phyloP scores from a whole-genome alignment of 2,329 filamentous ascomycete species.

The Xylaria sp. region DNA sequence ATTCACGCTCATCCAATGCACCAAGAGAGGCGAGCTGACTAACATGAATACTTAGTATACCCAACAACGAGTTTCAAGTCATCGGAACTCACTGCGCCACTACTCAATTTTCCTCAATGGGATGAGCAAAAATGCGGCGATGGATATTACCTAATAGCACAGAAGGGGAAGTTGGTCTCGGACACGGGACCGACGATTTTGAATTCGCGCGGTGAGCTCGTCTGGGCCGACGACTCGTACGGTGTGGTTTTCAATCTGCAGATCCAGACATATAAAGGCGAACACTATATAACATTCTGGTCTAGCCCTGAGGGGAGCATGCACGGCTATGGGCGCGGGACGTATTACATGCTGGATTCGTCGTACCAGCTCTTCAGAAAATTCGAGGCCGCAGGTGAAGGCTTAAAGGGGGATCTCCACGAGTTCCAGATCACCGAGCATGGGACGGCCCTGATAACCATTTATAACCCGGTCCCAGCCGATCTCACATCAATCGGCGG shows the following conservation, averaged over 20 bases:
- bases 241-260: constrained; percentile 38
- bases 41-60: constrained; percentile 28
- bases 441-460: constrained; percentile 39
- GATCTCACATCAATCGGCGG: constrained; percentile 40
- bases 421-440: constrained; percentile 41
- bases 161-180: constrained; percentile 40
- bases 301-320: constrained; percentile 45
- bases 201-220: constrained; percentile 37
- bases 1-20: neutral
- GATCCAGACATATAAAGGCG: constrained; percentile 50
- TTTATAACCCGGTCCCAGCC: constrained; percentile 40
- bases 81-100: constrained; percentile 29
- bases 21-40: constrained; percentile 19
- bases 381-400: constrained; percentile 48
- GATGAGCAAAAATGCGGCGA: constrained; percentile 33
- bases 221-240: constrained; percentile 38
- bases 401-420: constrained; percentile 47
- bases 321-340: constrained; percentile 39
- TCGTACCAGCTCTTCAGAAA: constrained; percentile 53
- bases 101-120: constrained; percentile 35
- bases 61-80: constrained; percentile 37
- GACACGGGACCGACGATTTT: constrained; percentile 36
- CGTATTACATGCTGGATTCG: constrained; percentile 50
- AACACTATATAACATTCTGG: constrained; percentile 53
- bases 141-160: constrained; percentile 39